Base-by-base conservation (phyloP, 495 filamentous ascomycete genomes). In the Penicillium manginii region DNA sequence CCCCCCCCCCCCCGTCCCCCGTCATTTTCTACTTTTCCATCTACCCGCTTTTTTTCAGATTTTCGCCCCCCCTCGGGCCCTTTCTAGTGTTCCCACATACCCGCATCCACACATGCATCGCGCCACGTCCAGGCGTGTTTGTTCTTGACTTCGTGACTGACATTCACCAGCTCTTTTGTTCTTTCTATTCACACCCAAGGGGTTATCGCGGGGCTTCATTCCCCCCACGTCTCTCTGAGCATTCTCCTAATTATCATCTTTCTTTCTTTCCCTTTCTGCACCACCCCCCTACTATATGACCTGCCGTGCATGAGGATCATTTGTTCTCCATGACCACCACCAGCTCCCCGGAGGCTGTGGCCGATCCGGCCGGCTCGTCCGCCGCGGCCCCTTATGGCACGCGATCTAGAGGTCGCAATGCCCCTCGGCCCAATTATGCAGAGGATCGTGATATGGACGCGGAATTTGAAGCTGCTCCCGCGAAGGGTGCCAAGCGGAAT, bases 371-470 rank as follows among this genome's bases (percentile, higher is more conserved):
- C 54, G 71, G 70, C 65, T 69, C 71, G 55, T 74, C 77, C 59
- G 74, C 72, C 57, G 78, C 86, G 8, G 88, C 89, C 48, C 90
- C 91, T 19, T 98, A 99, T 72, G 94, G 94, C 59, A 99, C 96
- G 61, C 90, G 94, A 62, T 98, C 94, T 56, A 88, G 94, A 71
- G 96, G 96, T 69, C 86, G 93, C 58, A 89, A 87, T 40, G 91
- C 89, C 55, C 81, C 90, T 61, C 89, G 94, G 60, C 86, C 88
- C 48, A 98, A 98, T 72, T 98, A 98, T 73, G 96, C 94, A 31
- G 94, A 98, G 76, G 96, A 98, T 74, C 89, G 88, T 68, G 94
- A 97, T 65, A 77, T 91, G 61, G 96, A 98, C 60, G 84, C 91
- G 75, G 94, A 98, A 39, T 82, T 89, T 69, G 86, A 84, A 60